These are phyloP conservation scores for Botryosphaeria dothidea DNA, from an alignment of 2,329 filamentous ascomycete species.

Conservation along the genomic window DNA sequence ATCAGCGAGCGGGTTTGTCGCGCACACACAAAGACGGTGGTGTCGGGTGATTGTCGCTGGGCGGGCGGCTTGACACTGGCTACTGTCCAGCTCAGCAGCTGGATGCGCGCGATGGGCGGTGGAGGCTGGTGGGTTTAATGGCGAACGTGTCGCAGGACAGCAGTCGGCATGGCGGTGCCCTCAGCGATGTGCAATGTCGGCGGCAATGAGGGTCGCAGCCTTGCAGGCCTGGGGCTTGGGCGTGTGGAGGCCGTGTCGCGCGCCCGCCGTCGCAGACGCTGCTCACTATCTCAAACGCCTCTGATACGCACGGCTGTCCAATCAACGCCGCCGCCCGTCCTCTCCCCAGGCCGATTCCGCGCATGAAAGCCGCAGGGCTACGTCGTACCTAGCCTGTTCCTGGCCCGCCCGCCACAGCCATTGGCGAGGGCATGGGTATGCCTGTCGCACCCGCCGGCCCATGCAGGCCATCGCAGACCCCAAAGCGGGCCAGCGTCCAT, in stretches of 20 bases:
- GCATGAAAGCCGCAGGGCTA: slow-evolving; percentile 10
- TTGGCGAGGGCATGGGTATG: not conserved
- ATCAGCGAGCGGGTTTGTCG: slow-evolving; percentile 4
- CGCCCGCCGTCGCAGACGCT: not conserved
- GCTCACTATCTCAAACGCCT: slow-evolving; percentile 5
- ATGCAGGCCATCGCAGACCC: not conserved
- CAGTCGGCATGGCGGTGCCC: not conserved
- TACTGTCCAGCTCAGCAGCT: not conserved
- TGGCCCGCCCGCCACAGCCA: not conserved
- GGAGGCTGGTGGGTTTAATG: not conserved
- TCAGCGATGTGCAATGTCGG: slow-evolving; percentile 8
- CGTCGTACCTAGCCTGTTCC: not conserved
- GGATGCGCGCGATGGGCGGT: slow-evolving; percentile 2
- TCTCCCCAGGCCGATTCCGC: not conserved
- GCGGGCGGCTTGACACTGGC: not conserved
- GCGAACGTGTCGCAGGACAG: slow-evolving; percentile 1
- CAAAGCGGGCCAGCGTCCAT: slow-evolving; percentile 1
- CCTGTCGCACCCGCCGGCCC: not conserved
- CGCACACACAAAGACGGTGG: slow-evolving; percentile 1
- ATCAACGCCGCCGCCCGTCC: not conserved
- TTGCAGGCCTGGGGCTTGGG: slow-evolving; percentile 2
- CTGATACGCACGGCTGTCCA: not conserved
- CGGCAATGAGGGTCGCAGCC: slow-evolving; percentile 16
- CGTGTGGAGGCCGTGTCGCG: not conserved
- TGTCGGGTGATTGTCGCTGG: not conserved